These are phyloP conservation scores for Coffea canephora DNA, from an alignment of 257 asterid genomes.

Conservation along the genomic window DNA sequence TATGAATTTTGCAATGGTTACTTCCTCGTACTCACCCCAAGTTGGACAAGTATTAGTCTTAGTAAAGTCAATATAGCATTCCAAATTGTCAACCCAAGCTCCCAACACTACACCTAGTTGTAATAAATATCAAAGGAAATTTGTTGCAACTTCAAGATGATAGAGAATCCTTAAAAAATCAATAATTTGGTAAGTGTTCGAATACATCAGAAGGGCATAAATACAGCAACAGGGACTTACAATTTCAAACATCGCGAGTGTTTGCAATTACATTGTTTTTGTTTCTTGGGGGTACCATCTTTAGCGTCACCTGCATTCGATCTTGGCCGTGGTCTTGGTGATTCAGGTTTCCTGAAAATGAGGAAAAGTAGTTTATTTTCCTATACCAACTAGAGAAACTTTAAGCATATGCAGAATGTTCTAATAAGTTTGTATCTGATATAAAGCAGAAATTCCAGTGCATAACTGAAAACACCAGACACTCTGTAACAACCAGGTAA, in stretches of 20 bases:
- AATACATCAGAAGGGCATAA: conserved; percentile 6
- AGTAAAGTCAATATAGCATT: not conserved
- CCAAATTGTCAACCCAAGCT: not conserved
- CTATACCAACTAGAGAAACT: not conserved
- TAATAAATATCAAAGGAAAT: not conserved
- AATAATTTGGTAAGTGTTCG: not conserved
- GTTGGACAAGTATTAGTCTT: not conserved
- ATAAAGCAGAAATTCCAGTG: not conserved
- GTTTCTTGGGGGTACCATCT: conserved; percentile 95
- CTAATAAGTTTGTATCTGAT: not conserved
- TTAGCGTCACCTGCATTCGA: conserved; percentile 56
- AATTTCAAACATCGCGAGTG: conserved; percentile 90
- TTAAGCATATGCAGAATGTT: not conserved
- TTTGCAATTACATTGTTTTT: conserved; percentile 93
- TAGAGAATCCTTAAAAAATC: not conserved
- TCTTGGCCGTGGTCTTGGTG: conserved; percentile 75
- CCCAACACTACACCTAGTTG: not conserved
- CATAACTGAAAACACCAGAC: not conserved
- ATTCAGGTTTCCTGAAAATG: conserved; percentile 76
- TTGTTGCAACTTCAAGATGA: too few relatives aligned
- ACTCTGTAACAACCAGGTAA: not conserved
- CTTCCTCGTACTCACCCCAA: not conserved
- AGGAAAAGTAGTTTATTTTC: conserved; percentile 11
- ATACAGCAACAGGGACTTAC: conserved; percentile 50
- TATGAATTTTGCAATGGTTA: not conserved